A percentile compares a stretch with the other conserved stretches of the same genome.
Conservation (phyloP, 1,139 yeast species). For the Geotrichum citri-aurantii region DNA sequence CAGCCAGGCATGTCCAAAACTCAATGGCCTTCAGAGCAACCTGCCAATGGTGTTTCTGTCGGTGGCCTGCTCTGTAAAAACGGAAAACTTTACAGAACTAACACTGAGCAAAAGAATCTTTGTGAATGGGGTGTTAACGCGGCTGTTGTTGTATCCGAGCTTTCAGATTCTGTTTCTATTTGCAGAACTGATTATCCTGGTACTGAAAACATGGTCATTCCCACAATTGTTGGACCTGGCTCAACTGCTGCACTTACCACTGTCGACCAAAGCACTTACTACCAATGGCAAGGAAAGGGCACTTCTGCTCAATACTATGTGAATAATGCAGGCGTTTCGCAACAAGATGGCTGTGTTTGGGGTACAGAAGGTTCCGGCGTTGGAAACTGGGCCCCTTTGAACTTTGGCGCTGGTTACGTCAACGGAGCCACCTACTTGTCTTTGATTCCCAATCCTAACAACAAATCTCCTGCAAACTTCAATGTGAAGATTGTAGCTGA, state of each 20-base stretch:
- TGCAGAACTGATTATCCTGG: conserved; percentile 99
- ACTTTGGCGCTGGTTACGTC: conserved; percentile 86
- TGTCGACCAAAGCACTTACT: conserved; percentile 72
- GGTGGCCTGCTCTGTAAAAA: conserved; percentile 80
- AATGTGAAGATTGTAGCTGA: conserved; percentile 78
- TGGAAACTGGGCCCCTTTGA: conserved; percentile 98
- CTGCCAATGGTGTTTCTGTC: conserved; percentile 77
- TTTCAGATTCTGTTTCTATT: conserved; percentile 64
- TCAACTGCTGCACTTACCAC: conserved; percentile 60
- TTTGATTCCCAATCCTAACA: conserved; percentile 93
- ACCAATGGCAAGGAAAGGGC: conserved; percentile 70
- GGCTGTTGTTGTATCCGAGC: conserved; percentile 63
- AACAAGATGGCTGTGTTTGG: conserved; percentile 91
- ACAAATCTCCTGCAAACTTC: conserved; percentile 65
- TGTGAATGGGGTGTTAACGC: conserved; percentile 79
- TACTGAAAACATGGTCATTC: conserved; percentile 95
- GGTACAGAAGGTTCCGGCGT: conserved; percentile 71
- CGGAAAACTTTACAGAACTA: conserved; percentile 77
- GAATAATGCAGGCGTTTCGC: conserved; percentile 89
- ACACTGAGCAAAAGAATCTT: conserved; percentile 54
- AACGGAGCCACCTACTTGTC: conserved; percentile 80
- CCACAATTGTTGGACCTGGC: conserved; percentile 76
- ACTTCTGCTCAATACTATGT: conserved; percentile 97
- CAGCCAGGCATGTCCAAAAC: conserved; percentile 96
- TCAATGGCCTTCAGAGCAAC: conserved; percentile 89